Conservation (phyloP, 805 yeast species). For the Suhomyces kilbournensis region DNA sequence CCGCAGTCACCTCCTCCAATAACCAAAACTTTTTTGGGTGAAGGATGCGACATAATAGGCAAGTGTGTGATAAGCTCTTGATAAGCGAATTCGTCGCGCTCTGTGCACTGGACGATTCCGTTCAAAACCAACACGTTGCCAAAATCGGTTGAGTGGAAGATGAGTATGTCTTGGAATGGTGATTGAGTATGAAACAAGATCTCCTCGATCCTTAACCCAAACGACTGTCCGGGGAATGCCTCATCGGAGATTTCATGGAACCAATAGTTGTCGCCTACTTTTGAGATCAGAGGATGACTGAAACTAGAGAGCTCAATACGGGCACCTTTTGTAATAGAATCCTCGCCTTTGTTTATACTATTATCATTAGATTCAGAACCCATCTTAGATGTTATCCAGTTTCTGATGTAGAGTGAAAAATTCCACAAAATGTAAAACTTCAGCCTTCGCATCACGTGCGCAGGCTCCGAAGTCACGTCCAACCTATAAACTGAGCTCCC, state of each 20-base stretch:
- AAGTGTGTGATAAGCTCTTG: conserved; percentile 89
- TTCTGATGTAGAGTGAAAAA: background rate
- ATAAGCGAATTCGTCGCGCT: conserved; percentile 89
- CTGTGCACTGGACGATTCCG: conserved; percentile 89
- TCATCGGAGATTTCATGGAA: conserved; percentile 71
- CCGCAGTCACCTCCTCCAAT: conserved; percentile 98
- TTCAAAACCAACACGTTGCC: conserved; percentile 89
- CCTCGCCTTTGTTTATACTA: background rate
- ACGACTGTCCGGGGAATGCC: conserved; percentile 84
- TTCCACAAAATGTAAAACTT: background rate
- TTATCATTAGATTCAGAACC: background rate
- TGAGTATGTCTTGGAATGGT: conserved; percentile 75
- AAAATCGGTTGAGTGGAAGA: conserved; percentile 69
- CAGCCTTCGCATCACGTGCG: background rate
- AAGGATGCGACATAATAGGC: conserved; percentile 72
- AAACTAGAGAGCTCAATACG: conserved; percentile 14
- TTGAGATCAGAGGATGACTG: conserved; percentile 26
- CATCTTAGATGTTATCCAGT: background rate
- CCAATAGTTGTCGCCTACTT: conserved; percentile 50
- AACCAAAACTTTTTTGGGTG: conserved; percentile 74
- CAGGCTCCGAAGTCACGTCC: background rate
- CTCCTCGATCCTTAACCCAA: conserved; percentile 59
- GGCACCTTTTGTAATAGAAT: background rate
- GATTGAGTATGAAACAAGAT: conserved; percentile 68
- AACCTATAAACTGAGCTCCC: background rate